Conservation (phyloP, 352 stramenopile genomes). For the Pythium myriotylum region DNA sequence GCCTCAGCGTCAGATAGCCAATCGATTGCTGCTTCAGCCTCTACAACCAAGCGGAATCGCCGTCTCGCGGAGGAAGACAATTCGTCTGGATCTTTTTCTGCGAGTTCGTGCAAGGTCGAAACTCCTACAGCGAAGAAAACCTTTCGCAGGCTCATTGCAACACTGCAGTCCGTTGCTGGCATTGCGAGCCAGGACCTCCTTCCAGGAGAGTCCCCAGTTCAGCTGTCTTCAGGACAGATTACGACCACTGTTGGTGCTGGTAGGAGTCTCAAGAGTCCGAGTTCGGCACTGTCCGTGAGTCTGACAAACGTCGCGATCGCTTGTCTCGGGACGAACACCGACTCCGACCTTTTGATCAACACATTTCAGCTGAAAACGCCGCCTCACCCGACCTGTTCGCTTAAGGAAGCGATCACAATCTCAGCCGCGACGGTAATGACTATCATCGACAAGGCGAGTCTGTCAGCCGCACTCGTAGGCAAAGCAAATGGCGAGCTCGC, state of each 20-base stretch:
- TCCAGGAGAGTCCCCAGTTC: conserved; percentile 36
- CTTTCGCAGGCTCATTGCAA: conserved; percentile 40
- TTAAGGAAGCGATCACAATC: conserved; percentile 43
- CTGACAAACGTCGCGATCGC: conserved; percentile 45
- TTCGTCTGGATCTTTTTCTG: neutral
- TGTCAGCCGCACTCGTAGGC: conserved; percentile 26
- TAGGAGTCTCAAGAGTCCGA: conserved; percentile 16
- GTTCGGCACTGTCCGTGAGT: conserved; percentile 33
- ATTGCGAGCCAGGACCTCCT: conserved; percentile 57
- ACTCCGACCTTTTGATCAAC: conserved; percentile 49
- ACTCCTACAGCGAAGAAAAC: conserved; percentile 22
- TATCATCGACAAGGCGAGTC: conserved; percentile 40
- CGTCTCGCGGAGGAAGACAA: neutral
- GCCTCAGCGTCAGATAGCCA: neutral
- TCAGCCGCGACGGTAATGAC: conserved; percentile 49
- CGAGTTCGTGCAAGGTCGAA: conserved; percentile 14
- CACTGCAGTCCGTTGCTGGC: conserved; percentile 53
- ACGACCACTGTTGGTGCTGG: conserved; percentile 39
- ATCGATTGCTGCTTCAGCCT: neutral
- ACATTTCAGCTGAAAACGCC: conserved; percentile 40
- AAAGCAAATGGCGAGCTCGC: conserved; percentile 20
- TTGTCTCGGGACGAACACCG: conserved; percentile 34
- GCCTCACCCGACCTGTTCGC: conserved; percentile 46
- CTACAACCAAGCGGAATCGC: neutral
- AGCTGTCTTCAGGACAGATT: conserved; percentile 36